These are phyloP conservation scores for Tremella mesenterica DNA, from an alignment of 768 basidiomycete species.

Conservation along the genomic window DNA sequence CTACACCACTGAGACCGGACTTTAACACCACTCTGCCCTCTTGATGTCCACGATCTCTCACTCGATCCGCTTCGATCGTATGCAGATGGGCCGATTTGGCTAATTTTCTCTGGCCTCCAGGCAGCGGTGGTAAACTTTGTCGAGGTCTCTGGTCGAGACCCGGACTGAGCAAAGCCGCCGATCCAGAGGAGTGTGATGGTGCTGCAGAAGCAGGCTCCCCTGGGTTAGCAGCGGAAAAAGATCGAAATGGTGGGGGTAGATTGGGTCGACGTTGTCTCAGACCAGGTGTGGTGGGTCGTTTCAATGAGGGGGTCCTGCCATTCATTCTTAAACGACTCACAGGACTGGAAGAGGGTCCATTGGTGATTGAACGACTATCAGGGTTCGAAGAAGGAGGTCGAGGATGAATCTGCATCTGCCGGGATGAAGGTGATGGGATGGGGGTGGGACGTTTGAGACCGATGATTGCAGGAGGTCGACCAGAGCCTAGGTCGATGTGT, in stretches of 20 bases:
- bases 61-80: conserved; percentile 25
- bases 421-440: conserved; percentile 1
- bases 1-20: neutral
- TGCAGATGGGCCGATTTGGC: conserved; percentile 40
- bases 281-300: conserved; percentile 4
- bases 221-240: conserved; percentile 10
- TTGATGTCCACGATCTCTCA: conserved; percentile 1
- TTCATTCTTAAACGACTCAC: neutral
- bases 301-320: conserved; percentile 2
- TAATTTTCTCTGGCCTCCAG: conserved; percentile 5
- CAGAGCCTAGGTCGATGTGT: conserved; percentile 23
- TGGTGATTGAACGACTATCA: no score
- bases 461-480: conserved; percentile 19
- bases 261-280: conserved; percentile 11
- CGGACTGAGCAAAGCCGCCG: neutral
- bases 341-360: conserved; percentile 10
- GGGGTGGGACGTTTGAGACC: conserved; percentile 9
- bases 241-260: conserved; percentile 5
- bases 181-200: no score
- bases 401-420: no score
- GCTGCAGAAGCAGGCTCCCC: no score
- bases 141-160: neutral
- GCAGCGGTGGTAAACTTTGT: neutral
- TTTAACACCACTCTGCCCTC: neutral
- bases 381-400: no score